phyloP scores from a whole-genome alignment of 2,329 filamentous ascomycete species.

The Aspergillus oerlinghausenensis region DNA sequence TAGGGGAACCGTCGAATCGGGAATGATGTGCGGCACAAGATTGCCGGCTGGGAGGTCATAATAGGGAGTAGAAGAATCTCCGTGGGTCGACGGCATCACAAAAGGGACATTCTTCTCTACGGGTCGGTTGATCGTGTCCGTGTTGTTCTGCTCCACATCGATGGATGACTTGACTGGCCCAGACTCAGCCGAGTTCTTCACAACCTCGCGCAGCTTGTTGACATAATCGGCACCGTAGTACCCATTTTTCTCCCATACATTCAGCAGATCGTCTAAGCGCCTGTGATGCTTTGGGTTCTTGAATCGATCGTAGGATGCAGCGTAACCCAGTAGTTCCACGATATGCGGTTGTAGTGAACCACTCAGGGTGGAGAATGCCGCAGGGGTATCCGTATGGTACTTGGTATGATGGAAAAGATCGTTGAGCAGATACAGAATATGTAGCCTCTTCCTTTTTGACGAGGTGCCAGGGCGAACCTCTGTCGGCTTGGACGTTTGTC shows the following conservation, averaged over 20 bases:
- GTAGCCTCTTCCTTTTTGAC: slow-evolving; percentile 63
- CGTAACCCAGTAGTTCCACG: slow-evolving; percentile 57
- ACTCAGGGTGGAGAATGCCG: slow-evolving; percentile 48
- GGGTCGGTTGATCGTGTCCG: slow-evolving; percentile 43
- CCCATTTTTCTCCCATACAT: slow-evolving; percentile 64
- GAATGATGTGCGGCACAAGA: slow-evolving; percentile 72
- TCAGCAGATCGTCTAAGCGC: slow-evolving; percentile 61
- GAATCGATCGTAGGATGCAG: slow-evolving; percentile 49
- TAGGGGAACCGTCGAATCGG: slow-evolving; percentile 71
- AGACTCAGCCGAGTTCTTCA: slow-evolving; percentile 42
- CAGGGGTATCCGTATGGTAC: slow-evolving; percentile 42
- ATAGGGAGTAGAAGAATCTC: slow-evolving; percentile 68
- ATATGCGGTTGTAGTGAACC: slow-evolving; percentile 56
- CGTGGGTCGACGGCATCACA: slow-evolving; percentile 70
- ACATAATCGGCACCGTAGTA: slow-evolving; percentile 58
- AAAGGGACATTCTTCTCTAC: slow-evolving; percentile 53
- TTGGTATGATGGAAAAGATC: slow-evolving; percentile 71
- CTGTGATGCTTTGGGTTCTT: slow-evolving; percentile 61
- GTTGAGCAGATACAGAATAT: slow-evolving; percentile 73
- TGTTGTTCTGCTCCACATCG: slow-evolving; percentile 20
- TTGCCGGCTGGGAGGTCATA: slow-evolving; percentile 79
- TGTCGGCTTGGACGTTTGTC: slow-evolving; percentile 19
- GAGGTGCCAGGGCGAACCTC: slow-evolving; percentile 39
- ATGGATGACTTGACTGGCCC: slow-evolving; percentile 27
- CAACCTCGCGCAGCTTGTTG: slow-evolving; percentile 55